Base-by-base conservation (phyloP, 2,329 filamentous ascomycete species). In the Myotisia sp. region DNA sequence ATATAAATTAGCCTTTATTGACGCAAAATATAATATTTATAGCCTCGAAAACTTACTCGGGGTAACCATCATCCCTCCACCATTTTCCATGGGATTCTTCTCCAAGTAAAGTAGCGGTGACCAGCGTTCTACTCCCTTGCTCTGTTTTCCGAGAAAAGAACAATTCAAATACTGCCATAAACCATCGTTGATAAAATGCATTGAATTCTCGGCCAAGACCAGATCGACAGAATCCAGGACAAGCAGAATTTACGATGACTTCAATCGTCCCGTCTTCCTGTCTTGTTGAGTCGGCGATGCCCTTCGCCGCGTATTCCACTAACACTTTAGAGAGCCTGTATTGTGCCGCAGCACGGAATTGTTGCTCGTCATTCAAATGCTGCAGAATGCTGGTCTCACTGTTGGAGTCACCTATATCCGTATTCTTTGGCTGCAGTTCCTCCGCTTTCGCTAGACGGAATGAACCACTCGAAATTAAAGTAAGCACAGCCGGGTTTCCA, bases 381-480 rank as follows among this genome's bases (percentile, higher is more conserved):
- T 54, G 43, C 3, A 63, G 42, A 3, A 62, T 29, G 20, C 34
- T 26, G 14, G 8, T 34, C 22, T 24, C 22, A 24, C 22, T 9
- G n/a, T n/a, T n/a, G n/a, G n/a, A n/a, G n/a, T n/a, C n/a, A 8
- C 26, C 26, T 9, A 5, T 24, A 22, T 8, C 32, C 40, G 4
- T 45, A 39, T 3, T 43, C 43, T 1, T 47, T 2, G 47, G 46
- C 33, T 45, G 27, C 23, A 41, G 24, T 24, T 36, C 48, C 22
- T 52, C 47, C 2, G 50, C 45, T 18, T 50, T 48, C 13, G 55
- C 51, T 2, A 48, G 51, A 14, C 48, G 47, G 23, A 56, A 54
- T 40, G 57, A 52, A 42, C 60, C 53, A 41, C 61, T 65, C 2
- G 62, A 62, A 3, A 65, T 53, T 21, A 67, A 55, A 0, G 56